Base-by-base conservation (phyloP, 805 yeast genomes). In the Yarrowia bubula region DNA sequence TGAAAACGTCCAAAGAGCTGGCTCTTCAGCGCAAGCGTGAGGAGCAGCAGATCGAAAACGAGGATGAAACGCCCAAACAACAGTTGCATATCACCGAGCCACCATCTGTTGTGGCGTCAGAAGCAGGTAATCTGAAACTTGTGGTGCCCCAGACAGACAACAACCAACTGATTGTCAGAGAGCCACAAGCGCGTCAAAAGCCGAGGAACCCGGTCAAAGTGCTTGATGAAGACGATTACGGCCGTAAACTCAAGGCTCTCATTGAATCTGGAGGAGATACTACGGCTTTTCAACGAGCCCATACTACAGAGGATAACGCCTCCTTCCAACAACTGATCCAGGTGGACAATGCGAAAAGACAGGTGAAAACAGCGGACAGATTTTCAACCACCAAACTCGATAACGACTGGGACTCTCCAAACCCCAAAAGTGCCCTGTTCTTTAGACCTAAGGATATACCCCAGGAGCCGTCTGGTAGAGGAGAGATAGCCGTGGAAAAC, bases 301-400 rank as follows among this genome's bases (percentile, higher is more conserved):
- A 67, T 38, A 73, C 74, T 1, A 72, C 75, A 1, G 75, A 73
- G 51, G 75, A 73, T 48, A 73, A 73, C 58, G 72, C 68, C 17
- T 72, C 74, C 28, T 72, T 72, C 51, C 67, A 68, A 37, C 48
- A 66, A 17, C 60, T 72, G 8, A 60, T 73, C 15, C 74, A 71
- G 22, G 50, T 61, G 33, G 66, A 69, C 31, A 69, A 69, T 22
- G 66, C 66, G 10, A 28, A n/a, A 17, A 39, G 61, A 41, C n/a
- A 55, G n/a, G 8, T 15, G 38, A 55, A 55, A 28, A 17, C 31
- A 1, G 46, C 61, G 10, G 47, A 55, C 28, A 39, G 47, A 22
- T 55, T 41, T 6, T 41, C 47, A 31, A 31, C 14, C 11, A 39
- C 46, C 4, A 28, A 15, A 1, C 39, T 55, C 14, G 47, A 15